Evolutionary conservation across 1,284 basidiomycete genomes (phyloP), one percentile per base, ranked within the genome.

Genomic region (Amylostereum areolatum): DNA sequence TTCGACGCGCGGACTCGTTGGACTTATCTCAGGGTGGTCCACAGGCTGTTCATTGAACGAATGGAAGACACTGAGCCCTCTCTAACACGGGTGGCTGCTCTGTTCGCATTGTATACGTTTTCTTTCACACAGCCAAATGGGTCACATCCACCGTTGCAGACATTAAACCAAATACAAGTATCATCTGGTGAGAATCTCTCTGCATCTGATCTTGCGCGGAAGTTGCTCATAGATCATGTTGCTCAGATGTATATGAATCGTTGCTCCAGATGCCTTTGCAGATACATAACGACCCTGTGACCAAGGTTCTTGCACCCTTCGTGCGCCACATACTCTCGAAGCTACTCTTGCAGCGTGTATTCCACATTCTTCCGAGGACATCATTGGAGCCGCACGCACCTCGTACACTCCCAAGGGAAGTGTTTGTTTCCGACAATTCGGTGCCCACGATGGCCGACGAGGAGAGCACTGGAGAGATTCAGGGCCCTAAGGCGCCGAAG

Each of bases 91-190:
- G 73, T 72, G 3, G 74, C 75, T 24, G 81, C 80, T 1, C 60
- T 89, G 27, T 88, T 89, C 59, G 80, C 73, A 2, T 60, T 85
- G 36, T 89, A 89, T 57, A 78, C 78, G 3, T 81, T 89, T 55
- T 80, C 78, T 59, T 67, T 66, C 51, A 80, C 82, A 9, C 88
- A 89, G 62, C 82, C 84, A 11, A 69, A 70, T 9, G 66, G 65
- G 11, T 72, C 75, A 3, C 66, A 70, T 6, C 82, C 83, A 27
- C 55, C 70, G 5, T 60, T 88, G 28, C 66, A 75, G 59, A 58
- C 61, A 10, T 55, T 77, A 9, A 59, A 62, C 18, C 72, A 78
- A 50, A 74, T 86, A 35, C 70, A 75, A 4, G 73, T 88, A 24
- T 71, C 83, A 7, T 66, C 74, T 47, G 84, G 87, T 81, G 60